phyloP scores from a whole-genome alignment of 768 basidiomycete genomes.

The Mycena pura region DNA sequence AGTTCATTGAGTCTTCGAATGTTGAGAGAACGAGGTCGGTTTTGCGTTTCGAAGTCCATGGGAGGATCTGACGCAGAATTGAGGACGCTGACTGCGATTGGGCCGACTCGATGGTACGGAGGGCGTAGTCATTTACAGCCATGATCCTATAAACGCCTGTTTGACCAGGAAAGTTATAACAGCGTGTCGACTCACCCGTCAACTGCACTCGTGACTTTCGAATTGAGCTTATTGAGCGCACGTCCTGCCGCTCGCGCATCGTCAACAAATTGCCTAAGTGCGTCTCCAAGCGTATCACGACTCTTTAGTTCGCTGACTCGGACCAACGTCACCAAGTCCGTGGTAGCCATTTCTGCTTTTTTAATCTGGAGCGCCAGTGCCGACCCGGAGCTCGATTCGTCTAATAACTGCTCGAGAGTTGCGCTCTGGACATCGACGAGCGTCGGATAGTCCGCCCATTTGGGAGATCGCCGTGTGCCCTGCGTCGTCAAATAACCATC shows the following conservation, averaged over 20 bases:
- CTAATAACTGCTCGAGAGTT: conserved; percentile 68
- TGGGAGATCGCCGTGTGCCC: conserved; percentile 31
- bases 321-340: conserved; percentile 69
- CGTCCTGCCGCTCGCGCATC: conserved; percentile 68
- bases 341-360: conserved; percentile 79
- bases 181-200: conserved; percentile 60
- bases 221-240: conserved; percentile 65
- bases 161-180: neutral
- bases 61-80: conserved; percentile 45
- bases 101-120: conserved; percentile 59
- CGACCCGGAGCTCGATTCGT: conserved; percentile 63
- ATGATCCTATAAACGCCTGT: conserved; percentile 55
- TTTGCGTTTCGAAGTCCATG: conserved; percentile 42
- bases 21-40: conserved; percentile 50
- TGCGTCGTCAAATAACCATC: conserved; percentile 2
- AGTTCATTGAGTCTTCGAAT: conserved; percentile 57
- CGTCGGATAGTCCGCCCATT: conserved; percentile 66
- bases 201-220: conserved; percentile 76
- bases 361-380: conserved; percentile 71
- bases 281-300: conserved; percentile 60
- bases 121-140: conserved; percentile 76
- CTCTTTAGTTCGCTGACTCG: conserved; percentile 66
- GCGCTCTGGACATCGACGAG: conserved; percentile 66
- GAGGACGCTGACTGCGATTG: conserved; percentile 42
- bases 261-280: conserved; percentile 58